phyloP scores from a whole-genome alignment of 2,329 filamentous ascomycete species.

The Huntiella bhutanensis region DNA sequence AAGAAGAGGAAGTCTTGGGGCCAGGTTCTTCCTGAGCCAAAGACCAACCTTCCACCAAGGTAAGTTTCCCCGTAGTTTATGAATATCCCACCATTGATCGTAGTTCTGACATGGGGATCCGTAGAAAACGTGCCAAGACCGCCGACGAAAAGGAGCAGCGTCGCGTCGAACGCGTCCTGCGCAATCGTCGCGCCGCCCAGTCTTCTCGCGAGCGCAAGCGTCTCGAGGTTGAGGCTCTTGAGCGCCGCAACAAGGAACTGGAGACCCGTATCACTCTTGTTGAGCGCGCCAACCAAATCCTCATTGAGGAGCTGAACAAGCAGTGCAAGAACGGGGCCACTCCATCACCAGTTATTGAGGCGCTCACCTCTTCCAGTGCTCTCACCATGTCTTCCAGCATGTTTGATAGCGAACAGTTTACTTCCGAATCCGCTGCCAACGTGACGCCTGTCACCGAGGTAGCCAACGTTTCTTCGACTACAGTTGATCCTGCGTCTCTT shows the following conservation, averaged over 20 bases:
- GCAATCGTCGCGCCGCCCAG: conserved; percentile 88
- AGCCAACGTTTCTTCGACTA: conserved; percentile 20
- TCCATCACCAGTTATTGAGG: conserved; percentile 23
- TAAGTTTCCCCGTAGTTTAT: conserved; percentile 23
- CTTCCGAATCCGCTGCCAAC: conserved; percentile 9
- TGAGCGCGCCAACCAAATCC: conserved; percentile 30
- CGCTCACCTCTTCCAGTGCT: conserved; percentile 23
- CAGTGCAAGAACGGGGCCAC: conserved; percentile 26
- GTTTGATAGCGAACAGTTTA: conserved; percentile 25
- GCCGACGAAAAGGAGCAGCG: conserved; percentile 98
- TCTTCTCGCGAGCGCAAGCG: conserved; percentile 90
- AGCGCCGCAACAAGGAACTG: conserved; percentile 53
- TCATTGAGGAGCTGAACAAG: conserved; percentile 31
- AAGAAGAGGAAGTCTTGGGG: conserved; percentile 99
- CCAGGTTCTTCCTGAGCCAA: conserved; percentile 86
- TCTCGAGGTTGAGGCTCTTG: conserved; percentile 68
- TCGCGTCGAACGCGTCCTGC: conserved; percentile 87
- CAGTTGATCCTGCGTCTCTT: conserved; percentile 42
- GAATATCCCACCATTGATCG: not conserved
- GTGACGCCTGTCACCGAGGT: conserved; percentile 12
- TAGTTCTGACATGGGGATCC: too few relatives aligned
- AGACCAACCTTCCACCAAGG: conserved; percentile 88
- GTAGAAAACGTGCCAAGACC: conserved; percentile 89
- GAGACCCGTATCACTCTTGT: conserved; percentile 42
- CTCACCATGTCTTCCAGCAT: conserved; percentile 35